Evolutionary conservation across 2,329 filamentous ascomycete species (phyloP), one percentile per base, ranked within the genome.

Genomic region (Hypoxylon sp.): DNA sequence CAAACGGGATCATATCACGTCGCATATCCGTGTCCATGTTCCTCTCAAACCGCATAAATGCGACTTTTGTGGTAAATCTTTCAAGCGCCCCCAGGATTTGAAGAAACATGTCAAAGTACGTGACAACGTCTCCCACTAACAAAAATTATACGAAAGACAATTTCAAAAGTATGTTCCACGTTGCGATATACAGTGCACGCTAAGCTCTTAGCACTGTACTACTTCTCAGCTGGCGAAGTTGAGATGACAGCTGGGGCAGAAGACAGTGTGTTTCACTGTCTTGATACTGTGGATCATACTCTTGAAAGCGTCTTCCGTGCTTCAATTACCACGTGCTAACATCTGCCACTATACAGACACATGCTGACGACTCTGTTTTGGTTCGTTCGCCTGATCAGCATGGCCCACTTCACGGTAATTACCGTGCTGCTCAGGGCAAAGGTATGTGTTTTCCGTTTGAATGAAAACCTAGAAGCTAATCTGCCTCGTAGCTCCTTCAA

Each of bases 41-140:
- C 94, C 94, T 1, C 79, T 99, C 55, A 99, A 99, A 81, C 94
- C 94, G 62, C 94, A 99, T 79, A 97, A 97, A 76, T 99, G 94
- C 73, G 92, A 97, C 70, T 96, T 97, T 75, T 99, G 94, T 70
- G 91, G 91, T 70, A 99, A 99, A 79, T 92, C 92, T 1, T 99
- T 99, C 82, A 99, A 99, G 84, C 89, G 94, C 23, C 94, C 94
- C 2, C 94, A 99, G 77, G 94, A 99, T 78, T 74, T 99, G 66
- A 97, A 99, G 85, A 99, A 99, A 79, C 94, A 99, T 72, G 91
- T 97, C 74, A 99, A 97, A 78, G 80, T 83, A 71, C 58, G 71
- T 44, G 47, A 32, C 54, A 23, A 27, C 19, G 2, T 8, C 26
- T 40, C 19, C 9, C n/a, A n/a, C n/a, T n/a, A n/a, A n/a, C n/a